Base-by-base conservation (phyloP, 192 early-diverging fungal genomes). In the Tieghemiomyces parasiticus region DNA sequence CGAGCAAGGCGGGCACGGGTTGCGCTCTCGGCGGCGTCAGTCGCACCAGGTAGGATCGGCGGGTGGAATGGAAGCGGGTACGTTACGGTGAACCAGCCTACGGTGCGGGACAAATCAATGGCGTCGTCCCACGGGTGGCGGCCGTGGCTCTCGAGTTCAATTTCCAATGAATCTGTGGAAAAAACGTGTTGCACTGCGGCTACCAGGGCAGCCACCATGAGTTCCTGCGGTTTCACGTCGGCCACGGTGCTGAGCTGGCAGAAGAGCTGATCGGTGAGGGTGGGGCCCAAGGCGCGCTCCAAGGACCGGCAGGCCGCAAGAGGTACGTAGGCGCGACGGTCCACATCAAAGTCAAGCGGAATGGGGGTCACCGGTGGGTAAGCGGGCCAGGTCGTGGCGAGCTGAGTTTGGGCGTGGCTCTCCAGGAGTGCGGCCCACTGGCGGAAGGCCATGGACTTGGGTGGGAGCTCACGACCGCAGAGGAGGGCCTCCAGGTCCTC, bases 21-120 rank as follows among this genome's bases (percentile, higher is more conserved):
- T 25, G n/a, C 31, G 3, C n/a, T 14, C n/a, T 9, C 54, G 2
- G 16, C 32, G 0, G 30, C 22, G 4, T 14, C 19, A 9, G 8
- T 4, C n/a, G n/a, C n/a, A n/a, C n/a, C n/a, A n/a, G n/a, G n/a
- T n/a, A n/a, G n/a, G n/a, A n/a, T n/a, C n/a, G 20, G 12, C 9
- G 31, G 46, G 24, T 56, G 35, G n/a, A 46, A 32, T 0, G 19
- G 1, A 3, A 66, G 26, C 12, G 61, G 60, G 20, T 49, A 59
- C n/a, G 54, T 62, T 26, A 52, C 26, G 31, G 67, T 68, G 51
- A 69, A 69, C 68, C 68, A 69, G 58, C 68, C 68, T 3, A 69
- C 22, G 10, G 55, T 58, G 34, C 55, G 55, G 32, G 55, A 58
- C 16, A 58, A 20, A 28, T 58, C 55, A 32, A 58, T 31, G 13